A percentile compares a stretch with the other conserved stretches of the same genome.
Conservation (phyloP, 495 filamentous ascomycete species). For the Aspergillus bridgeri region DNA sequence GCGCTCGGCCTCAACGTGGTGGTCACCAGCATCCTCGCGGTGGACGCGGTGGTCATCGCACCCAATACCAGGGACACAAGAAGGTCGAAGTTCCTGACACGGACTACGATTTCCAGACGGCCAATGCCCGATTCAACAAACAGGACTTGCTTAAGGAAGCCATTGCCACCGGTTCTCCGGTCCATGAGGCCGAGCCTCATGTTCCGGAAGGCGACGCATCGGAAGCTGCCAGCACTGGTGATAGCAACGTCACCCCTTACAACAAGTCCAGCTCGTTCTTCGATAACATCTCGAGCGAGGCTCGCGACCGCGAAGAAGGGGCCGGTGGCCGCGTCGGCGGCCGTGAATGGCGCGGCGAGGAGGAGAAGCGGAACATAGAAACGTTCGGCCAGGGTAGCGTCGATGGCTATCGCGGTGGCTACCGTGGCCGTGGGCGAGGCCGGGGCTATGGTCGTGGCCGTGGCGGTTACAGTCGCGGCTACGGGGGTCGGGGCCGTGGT, state of each 20-base stretch:
- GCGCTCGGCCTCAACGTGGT: constrained; percentile 48
- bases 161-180: constrained; percentile 69
- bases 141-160: constrained; percentile 91
- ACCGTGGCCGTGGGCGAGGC: constrained; percentile 64
- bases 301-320: constrained; percentile 81
- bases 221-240: constrained; percentile 33
- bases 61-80: constrained; percentile 48
- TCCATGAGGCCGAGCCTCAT: constrained; percentile 50
- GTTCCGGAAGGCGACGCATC: constrained; percentile 25
- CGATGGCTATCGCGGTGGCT: constrained; percentile 77
- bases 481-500: constrained; percentile 36
- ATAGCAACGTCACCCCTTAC: constrained; percentile 50
- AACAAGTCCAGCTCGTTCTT: constrained; percentile 88
- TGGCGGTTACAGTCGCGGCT: constrained; percentile 55
- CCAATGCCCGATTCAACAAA: constrained; percentile 98
- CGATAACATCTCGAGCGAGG: constrained; percentile 94
- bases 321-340: constrained; percentile 65
- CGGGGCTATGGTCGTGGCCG: constrained; percentile 55
- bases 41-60: constrained; percentile 55
- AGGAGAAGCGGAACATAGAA: constrained; percentile 93
- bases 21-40: constrained; percentile 47
- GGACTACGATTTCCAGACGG: constrained; percentile 88
- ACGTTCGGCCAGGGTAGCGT: constrained; percentile 99
- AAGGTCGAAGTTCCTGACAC: constrained; percentile 84
- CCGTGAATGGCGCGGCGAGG: constrained; percentile 88